These are phyloP conservation scores for Aspergillus sclerotiicarbonarius DNA, from an alignment of 495 filamentous ascomycete species.

Conservation along the genomic window DNA sequence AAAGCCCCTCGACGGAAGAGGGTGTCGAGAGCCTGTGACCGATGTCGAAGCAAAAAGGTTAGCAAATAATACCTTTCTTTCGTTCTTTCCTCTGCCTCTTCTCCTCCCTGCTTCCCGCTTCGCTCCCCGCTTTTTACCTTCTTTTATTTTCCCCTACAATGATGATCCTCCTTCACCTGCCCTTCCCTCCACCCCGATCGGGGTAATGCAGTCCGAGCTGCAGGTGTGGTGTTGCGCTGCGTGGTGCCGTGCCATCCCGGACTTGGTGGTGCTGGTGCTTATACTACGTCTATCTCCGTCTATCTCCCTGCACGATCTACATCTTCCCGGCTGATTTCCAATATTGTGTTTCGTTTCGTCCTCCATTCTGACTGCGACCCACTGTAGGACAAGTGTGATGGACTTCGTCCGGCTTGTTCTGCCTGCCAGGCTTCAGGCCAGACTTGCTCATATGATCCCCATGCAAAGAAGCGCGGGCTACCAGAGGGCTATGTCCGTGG, in stretches of 20 bases:
- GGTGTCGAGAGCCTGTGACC: conserved; percentile 70
- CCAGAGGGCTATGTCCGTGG: conserved; percentile 49
- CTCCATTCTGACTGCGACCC: not conserved
- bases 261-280: not conserved
- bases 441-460: conserved; percentile 64
- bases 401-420: conserved; percentile 60
- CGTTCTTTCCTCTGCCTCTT: not conserved
- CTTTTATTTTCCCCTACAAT: not conserved
- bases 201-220: not conserved
- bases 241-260: not conserved
- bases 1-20: conserved; percentile 55
- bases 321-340: not conserved
- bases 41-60: conserved; percentile 62
- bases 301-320: not conserved
- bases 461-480: conserved; percentile 66
- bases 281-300: not conserved
- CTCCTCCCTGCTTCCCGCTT: not conserved
- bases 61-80: conserved; percentile 5
- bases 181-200: not conserved
- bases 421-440: conserved; percentile 61
- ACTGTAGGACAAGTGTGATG: conserved; percentile 63
- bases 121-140: not conserved
- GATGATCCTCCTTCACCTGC: conserved; percentile 6
- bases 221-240: not conserved
- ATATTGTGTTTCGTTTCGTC: not conserved